Evolutionary conservation across 352 stramenopile genomes (phyloP), one percentile per base, ranked within the genome.

Genomic region (Labyrinthula sp.): DNA sequence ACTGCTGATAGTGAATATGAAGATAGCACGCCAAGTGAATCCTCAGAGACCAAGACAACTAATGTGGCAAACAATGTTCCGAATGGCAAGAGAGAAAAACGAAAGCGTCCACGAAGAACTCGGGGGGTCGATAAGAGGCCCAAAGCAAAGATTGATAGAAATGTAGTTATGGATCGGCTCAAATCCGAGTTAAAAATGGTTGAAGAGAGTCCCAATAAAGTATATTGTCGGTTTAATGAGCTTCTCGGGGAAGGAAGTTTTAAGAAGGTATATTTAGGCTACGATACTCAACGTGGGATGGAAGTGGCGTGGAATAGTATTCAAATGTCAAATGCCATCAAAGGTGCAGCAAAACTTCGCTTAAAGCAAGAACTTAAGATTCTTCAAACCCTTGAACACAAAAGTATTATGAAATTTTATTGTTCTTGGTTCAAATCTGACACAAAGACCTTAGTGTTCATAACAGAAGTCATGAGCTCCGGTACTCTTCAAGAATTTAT

Each of bases 391-490:
- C 71, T 97, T 20, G 78, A 95, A 56, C 85, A 97, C 71, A 86
- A 89, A 57, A 95, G 97, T 65, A 93, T 98, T 48, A 95, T 98
- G 66, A 91, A 91, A 50, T 97, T 96, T 61, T 92, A 95, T 63
- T 83, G 82, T 37, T 91, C 72, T 36, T 98, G 88, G 86, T 87
- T 95, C 54, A 92, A 89, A 46, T 76, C 89, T 55, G 88, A 96
- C 62, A 83, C 86, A 62, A 89, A 95, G 57, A 72, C 94, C 47
- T 82, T 98, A 3, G 82, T 95, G 56, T 95, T 97, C 57, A 93
- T 98, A 38, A 98, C 89, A 1, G 86, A 97, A 65, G 94, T 97
- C 62, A 81, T 96, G 60, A 91, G 78, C 0, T 93, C 79, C 3
- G 87, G 80, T 14, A 89, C 74, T 21, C 67, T 92, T 30, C 89